Conservation (phyloP, 495 filamentous ascomycete species). For the Penicillium alfredii region DNA sequence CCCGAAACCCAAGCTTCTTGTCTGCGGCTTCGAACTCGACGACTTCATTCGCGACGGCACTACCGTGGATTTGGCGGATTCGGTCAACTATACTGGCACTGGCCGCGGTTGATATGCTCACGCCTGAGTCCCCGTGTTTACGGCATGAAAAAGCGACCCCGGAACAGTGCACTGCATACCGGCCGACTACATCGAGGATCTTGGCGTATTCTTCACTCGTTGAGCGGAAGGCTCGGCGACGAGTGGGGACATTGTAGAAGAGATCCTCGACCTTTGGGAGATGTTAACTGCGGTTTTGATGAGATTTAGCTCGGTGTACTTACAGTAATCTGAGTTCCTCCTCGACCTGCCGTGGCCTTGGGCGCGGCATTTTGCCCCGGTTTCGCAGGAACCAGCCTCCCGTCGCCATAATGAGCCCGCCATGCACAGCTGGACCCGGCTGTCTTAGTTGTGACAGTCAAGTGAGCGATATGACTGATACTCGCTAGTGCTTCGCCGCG, state of each 20-base stretch:
- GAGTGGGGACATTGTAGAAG: conserved; percentile 91
- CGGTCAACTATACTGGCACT: conserved; percentile 69
- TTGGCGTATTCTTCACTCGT: conserved; percentile 95
- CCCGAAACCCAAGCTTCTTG: conserved; percentile 74
- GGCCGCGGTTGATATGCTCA: conserved; percentile 69
- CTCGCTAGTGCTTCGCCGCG: conserved; percentile 94
- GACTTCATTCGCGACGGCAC: conserved; percentile 80
- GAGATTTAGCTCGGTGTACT: conserved; percentile 7
- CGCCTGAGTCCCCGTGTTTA: conserved; percentile 84
- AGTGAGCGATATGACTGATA: conserved; percentile 97
- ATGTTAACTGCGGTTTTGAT: conserved; percentile 6
- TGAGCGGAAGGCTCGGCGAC: conserved; percentile 85
- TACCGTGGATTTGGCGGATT: conserved; percentile 86
- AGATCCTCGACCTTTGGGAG: conserved; percentile 74
- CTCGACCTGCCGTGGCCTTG: conserved; percentile 82
- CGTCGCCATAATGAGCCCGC: conserved; percentile 80
- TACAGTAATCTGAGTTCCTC: conserved; percentile 92
- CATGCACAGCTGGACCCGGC: conserved; percentile 85
- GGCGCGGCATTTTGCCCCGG: conserved; percentile 88
- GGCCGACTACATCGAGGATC: conserved; percentile 90
- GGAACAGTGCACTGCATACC: conserved; percentile 90
- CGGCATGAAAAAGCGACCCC: conserved; percentile 93
- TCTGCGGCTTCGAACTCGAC: conserved; percentile 70
- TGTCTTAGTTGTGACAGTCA: conserved; percentile 91
- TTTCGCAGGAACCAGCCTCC: conserved; percentile 77